These are phyloP conservation scores for Tylopilus plumbeoviolaceoides DNA, from an alignment of 768 basidiomycete genomes.

Conservation along the genomic window DNA sequence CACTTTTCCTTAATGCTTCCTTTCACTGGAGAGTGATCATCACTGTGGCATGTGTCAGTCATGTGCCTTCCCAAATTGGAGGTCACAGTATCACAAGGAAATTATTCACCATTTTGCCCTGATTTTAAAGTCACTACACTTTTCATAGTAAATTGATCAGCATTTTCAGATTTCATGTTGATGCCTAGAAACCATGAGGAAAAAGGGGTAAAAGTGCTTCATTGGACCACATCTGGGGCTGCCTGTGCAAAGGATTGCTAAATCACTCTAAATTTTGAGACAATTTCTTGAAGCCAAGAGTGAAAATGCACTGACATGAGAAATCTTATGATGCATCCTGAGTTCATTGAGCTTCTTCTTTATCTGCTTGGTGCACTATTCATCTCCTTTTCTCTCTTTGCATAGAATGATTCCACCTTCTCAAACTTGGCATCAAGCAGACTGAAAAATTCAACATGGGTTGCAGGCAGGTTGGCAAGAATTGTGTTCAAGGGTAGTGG, in stretches of 20 bases:
- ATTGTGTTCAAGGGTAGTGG: constrained; percentile 42
- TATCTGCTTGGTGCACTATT: constrained; percentile 42
- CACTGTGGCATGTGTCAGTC: neutral
- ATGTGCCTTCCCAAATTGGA: neutral
- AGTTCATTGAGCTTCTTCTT: constrained; percentile 73
- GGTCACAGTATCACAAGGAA: neutral
- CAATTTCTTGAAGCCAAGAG: neutral
- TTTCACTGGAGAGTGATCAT: neutral
- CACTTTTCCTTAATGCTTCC: neutral
- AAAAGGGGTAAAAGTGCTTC: constrained; percentile 4
- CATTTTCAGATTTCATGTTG: neutral
- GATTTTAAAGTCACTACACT: neutral
- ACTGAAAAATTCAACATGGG: constrained; percentile 70
- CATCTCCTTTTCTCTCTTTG: constrained; percentile 64
- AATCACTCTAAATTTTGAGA: neutral
- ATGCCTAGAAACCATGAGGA: neutral
- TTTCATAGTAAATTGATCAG: neutral
- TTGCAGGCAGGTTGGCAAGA: constrained; percentile 50
- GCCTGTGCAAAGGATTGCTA: constrained; percentile 13
- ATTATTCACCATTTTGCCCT: neutral
- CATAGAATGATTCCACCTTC: constrained; percentile 86
- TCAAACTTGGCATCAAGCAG: constrained; percentile 74
- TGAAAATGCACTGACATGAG: constrained; percentile 42
- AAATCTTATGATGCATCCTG: constrained; percentile 56
- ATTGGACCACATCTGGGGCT: constrained; percentile 11